Evolutionary conservation across 305 asterid genomes (phyloP).

Genomic region (Fraxinus velutina): DNA sequence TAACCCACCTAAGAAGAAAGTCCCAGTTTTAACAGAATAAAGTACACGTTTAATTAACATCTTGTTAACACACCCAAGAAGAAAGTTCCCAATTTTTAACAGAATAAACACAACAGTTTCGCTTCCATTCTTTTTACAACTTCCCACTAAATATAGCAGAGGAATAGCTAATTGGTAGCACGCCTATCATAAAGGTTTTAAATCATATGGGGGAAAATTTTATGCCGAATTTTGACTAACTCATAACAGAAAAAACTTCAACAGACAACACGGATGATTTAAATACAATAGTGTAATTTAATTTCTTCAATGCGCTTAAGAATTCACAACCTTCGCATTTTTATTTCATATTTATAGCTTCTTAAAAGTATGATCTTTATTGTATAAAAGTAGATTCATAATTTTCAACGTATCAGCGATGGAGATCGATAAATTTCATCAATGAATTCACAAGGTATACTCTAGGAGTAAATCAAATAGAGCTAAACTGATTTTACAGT

Average conservation of each 20-base stretch:
- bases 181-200: background rate
- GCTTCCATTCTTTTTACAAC: background rate
- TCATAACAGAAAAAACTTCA: constrained; percentile 1
- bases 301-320: background rate
- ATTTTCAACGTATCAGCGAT: background rate
- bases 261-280: background rate
- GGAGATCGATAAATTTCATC: constrained; percentile 2
- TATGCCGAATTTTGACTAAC: background rate
- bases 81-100: constrained; percentile 11
- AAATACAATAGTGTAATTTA: background rate
- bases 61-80: constrained; percentile 9
- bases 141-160: constrained; percentile 7
- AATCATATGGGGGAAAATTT: background rate
- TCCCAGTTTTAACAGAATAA: background rate
- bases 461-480: constrained; percentile 5
- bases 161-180: background rate
- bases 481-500: constrained; percentile 5
- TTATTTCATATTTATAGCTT: constrained; percentile 1
- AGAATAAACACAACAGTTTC: background rate
- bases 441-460: background rate
- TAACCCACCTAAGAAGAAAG: background rate
- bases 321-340: background rate
- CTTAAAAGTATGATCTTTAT: background rate
- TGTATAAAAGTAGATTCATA: background rate
- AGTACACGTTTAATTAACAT: background rate